phyloP scores from a whole-genome alignment of 208 protist genomes.

The Trypanosoma vivax region DNA sequence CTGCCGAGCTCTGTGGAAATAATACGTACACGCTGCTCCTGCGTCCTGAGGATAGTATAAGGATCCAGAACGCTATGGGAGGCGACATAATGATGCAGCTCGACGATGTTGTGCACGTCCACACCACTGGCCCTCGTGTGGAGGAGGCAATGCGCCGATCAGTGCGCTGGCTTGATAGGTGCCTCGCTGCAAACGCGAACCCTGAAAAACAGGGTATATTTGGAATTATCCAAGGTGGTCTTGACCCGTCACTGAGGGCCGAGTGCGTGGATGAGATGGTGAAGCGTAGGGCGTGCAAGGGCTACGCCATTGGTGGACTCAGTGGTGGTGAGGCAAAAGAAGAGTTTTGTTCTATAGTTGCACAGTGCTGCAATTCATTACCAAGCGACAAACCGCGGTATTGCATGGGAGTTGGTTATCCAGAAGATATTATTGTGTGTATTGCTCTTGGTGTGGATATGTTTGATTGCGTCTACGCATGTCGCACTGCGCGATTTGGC shows the following conservation, averaged over 20 bases:
- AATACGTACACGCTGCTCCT: conserved; percentile 89
- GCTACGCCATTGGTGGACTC: conserved; percentile 99
- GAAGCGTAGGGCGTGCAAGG: conserved; percentile 87
- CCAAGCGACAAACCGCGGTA: conserved; percentile 95
- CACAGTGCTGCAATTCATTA: conserved; percentile 86
- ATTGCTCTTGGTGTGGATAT: conserved; percentile 98
- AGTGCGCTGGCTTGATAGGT: conserved; percentile 98
- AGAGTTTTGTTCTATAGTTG: conserved; percentile 94
- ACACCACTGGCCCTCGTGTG: conserved; percentile 87
- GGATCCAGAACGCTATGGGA: conserved; percentile 98
- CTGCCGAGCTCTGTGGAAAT: conserved; percentile 1
- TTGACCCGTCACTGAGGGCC: conserved; percentile 85
- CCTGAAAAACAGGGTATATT: conserved; percentile 96
- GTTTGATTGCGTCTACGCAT: conserved; percentile 99
- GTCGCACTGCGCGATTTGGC: conserved; percentile 96
- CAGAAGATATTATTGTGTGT: conserved; percentile 98
- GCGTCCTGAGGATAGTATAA: conserved; percentile 96
- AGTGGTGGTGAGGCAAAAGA: conserved; percentile 98
- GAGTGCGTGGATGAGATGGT: conserved; percentile 92
- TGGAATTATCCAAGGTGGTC: conserved; percentile 97
- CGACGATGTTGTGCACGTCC: conserved; percentile 95
- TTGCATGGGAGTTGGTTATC: conserved; percentile 98
- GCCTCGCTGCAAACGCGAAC: conserved; percentile 91
- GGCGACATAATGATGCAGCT: conserved; percentile 99
- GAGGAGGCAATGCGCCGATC: conserved; percentile 94